Conservation (phyloP, 495 filamentous ascomycete species). For the Penicillium lagena region DNA sequence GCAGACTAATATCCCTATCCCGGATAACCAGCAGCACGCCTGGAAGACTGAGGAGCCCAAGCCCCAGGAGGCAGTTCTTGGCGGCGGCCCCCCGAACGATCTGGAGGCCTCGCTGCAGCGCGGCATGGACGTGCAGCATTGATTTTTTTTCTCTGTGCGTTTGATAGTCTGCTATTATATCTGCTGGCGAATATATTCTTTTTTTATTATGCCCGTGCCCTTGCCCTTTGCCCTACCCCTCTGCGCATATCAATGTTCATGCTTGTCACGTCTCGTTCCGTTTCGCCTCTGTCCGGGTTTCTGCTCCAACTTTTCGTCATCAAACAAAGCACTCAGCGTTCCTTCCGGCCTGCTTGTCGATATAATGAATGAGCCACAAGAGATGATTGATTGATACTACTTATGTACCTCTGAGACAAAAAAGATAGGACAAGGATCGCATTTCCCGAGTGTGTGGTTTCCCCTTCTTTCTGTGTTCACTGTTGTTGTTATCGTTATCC, state of each 20-base stretch:
- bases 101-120: constrained; percentile 83
- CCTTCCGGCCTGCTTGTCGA: constrained; percentile 12
- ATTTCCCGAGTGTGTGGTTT: not conserved
- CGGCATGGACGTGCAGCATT: constrained; percentile 59
- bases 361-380: constrained; percentile 21
- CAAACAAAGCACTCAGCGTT: no score
- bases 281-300: constrained; percentile 5
- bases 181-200: not conserved
- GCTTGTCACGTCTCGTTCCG: not conserved
- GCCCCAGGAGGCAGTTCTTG: constrained; percentile 69
- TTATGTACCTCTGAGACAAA: no score
- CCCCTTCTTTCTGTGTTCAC: not conserved
- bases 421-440: constrained; percentile 7
- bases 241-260: no score
- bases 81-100: constrained; percentile 45
- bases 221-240: no score
- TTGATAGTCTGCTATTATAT: not conserved
- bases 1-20: constrained; percentile 64
- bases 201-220: no score
- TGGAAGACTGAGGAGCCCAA: constrained; percentile 82
- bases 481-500: no score
- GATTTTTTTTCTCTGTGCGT: not conserved
- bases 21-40: constrained; percentile 55
- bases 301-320: not conserved
- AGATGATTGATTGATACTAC: not conserved